Base-by-base conservation (phyloP, 2,329 filamentous ascomycete genomes). In the Fusarium circinatum region DNA sequence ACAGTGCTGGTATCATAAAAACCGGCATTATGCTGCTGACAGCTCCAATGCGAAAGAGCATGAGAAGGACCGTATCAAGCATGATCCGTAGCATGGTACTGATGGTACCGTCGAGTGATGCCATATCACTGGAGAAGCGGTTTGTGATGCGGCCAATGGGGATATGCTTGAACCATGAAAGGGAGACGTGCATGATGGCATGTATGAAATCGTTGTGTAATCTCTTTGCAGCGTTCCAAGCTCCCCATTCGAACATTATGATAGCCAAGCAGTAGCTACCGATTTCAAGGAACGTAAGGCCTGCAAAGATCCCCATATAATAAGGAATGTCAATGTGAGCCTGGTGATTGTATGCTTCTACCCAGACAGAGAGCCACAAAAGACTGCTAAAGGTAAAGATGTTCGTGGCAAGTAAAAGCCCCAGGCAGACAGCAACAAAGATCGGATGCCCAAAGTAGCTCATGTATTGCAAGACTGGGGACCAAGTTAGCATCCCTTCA, bases 121-220 rank as follows among this genome's bases (percentile, higher is more conserved):
- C 83, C 78, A 89, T 89, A 67, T 90, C 88, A 41, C 88, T 86
- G 2, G 87, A 86, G 71, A 90, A 88, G 18, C 89, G 85, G 74
- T 89, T 89, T 62, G 87, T 84, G 62, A 88, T 84, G 45, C 88
- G 84, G 18, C 88, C 86, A 22, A 87, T 83, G 0, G 88, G 85
- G 3, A 88, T 84, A 52, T 86, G 79, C 76, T 89, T 88, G 74
- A 88, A 90, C 88, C 88, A 90, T 8, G 86, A 85, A 15, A 90
- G 81, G 2, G 89, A 86, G 8, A 88, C 89, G 30, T 83, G 82
- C 80, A 90, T 83, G 24, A 90, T 82, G 24, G 87, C 84, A 18
- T 80, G 82, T 49, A 90, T 86, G 58, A 90, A 86, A 57, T 85
- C 84, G 20, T 83, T 82, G 79, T 90, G 89, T 48, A 90, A 83